These are phyloP conservation scores for Nannochloris sp. DNA, from an alignment of 139 green algal species.

Conservation along the genomic window DNA sequence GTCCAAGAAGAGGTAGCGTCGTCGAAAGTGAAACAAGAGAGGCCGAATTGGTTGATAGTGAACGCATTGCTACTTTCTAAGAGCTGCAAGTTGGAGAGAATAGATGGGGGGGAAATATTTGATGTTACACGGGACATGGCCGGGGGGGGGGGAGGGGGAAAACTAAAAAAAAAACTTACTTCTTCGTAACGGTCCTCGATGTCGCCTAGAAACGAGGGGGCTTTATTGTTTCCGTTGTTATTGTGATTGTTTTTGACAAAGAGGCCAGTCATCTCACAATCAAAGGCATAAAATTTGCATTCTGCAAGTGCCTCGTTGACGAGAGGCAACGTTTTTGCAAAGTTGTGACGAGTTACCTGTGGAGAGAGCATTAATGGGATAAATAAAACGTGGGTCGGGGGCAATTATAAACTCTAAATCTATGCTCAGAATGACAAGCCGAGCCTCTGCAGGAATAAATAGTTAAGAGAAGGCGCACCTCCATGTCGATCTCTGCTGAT, in stretches of 20 bases:
- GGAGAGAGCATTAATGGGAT: no score
- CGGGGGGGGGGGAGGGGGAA: no score
- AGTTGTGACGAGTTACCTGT: slow-evolving; percentile 68
- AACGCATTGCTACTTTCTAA: slow-evolving; percentile 35
- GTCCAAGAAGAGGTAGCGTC: slow-evolving; percentile 14
- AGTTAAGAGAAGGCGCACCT: background rate
- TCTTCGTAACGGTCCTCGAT: slow-evolving; percentile 53
- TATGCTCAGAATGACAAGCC: no score
- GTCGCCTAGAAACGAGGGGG: slow-evolving; percentile 53
- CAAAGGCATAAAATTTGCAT: slow-evolving; percentile 47
- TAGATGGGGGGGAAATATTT: background rate
- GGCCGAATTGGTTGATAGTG: slow-evolving; percentile 68
- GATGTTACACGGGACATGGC: no score
- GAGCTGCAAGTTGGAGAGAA: slow-evolving; percentile 33
- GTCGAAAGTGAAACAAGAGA: slow-evolving; percentile 44
- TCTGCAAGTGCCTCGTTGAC: slow-evolving; percentile 36
- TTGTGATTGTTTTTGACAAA: slow-evolving; percentile 27
- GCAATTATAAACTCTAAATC: background rate
- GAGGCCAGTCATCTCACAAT: slow-evolving; percentile 75
- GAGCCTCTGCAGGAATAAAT: no score
- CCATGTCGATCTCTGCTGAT: background rate
- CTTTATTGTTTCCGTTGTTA: slow-evolving; percentile 10
- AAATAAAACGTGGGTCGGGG: background rate
- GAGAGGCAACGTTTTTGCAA: slow-evolving; percentile 39
- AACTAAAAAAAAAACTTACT: slow-evolving; percentile 4